Evolutionary conservation across 352 stramenopile genomes (phyloP).

Genomic region (Thalassiosira tumida): DNA sequence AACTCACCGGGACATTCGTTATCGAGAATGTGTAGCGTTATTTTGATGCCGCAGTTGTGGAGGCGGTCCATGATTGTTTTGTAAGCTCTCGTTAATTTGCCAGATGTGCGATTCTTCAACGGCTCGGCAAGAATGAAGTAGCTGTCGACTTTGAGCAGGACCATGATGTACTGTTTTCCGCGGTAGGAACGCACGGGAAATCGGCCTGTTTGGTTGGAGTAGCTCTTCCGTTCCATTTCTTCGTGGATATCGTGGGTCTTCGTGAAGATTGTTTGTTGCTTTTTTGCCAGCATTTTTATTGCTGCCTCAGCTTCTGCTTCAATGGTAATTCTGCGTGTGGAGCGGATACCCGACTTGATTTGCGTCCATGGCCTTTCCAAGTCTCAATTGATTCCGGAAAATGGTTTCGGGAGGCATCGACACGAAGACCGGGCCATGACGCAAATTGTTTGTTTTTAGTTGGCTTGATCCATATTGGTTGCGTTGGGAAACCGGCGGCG

Average conservation of each 20-base stretch:
- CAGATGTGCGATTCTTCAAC: conserved; percentile 20
- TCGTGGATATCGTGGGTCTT: neutral
- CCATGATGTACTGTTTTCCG: conserved; percentile 71
- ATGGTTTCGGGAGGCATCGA: neutral
- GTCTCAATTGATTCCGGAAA: neutral
- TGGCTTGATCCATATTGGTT: neutral
- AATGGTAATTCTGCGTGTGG: neutral
- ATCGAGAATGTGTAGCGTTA: conserved; percentile 70
- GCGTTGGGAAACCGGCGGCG: neutral
- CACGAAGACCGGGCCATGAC: neutral
- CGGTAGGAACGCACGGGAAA: conserved; percentile 55
- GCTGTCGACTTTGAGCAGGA: conserved; percentile 74
- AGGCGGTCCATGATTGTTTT: neutral
- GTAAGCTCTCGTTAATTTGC: conserved; percentile 48
- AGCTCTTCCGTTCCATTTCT: no score
- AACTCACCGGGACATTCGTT: conserved; percentile 70
- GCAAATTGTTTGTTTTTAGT: neutral
- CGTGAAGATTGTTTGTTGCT: neutral
- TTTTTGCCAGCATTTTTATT: no score
- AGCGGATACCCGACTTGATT: neutral
- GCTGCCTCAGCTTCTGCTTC: neutral
- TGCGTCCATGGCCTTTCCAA: neutral
- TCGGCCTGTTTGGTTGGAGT: conserved; percentile 65
- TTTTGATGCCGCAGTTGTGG: neutral
- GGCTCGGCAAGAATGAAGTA: conserved; percentile 66